phyloP scores from a whole-genome alignment of 2,329 filamentous ascomycete genomes.

The Paracorniculantispora psalliotae region DNA sequence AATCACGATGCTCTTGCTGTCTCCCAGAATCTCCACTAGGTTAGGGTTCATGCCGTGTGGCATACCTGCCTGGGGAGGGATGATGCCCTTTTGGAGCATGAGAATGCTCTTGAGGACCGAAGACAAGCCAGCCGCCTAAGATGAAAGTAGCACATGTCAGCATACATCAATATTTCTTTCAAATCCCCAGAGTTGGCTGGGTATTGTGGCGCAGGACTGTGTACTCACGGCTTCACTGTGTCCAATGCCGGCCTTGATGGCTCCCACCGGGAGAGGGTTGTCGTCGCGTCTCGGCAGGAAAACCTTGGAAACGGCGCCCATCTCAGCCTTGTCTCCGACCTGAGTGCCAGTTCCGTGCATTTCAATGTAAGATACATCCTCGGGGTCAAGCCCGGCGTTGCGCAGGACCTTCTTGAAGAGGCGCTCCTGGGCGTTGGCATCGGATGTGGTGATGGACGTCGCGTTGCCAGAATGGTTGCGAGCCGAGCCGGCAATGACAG shows the following conservation, averaged over 20 bases:
- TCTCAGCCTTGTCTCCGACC: conserved; percentile 76
- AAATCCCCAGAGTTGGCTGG: no score
- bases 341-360: conserved; percentile 89
- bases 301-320: conserved; percentile 64
- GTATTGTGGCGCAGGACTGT: no score
- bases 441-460: conserved; percentile 78
- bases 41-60: no score
- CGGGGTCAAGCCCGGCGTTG: conserved; percentile 68
- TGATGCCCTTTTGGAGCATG: conserved; percentile 59
- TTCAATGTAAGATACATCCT: conserved; percentile 77
- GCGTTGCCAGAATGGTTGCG: conserved; percentile 81
- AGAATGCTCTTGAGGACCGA: no score
- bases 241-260: conserved; percentile 60
- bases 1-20: no score
- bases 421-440: conserved; percentile 68
- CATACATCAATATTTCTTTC: no score
- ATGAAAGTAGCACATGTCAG: no score
- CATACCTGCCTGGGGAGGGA: conserved; percentile 65
- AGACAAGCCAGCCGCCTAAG: no score
- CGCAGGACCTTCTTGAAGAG: conserved; percentile 67
- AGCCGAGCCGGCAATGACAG: conserved; percentile 66
- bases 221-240: conserved; percentile 59
- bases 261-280: conserved; percentile 48
- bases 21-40: no score
- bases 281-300: no score